Evolutionary conservation across 2,329 filamentous ascomycete genomes (phyloP).

Genomic region (Aspergillus latus): DNA sequence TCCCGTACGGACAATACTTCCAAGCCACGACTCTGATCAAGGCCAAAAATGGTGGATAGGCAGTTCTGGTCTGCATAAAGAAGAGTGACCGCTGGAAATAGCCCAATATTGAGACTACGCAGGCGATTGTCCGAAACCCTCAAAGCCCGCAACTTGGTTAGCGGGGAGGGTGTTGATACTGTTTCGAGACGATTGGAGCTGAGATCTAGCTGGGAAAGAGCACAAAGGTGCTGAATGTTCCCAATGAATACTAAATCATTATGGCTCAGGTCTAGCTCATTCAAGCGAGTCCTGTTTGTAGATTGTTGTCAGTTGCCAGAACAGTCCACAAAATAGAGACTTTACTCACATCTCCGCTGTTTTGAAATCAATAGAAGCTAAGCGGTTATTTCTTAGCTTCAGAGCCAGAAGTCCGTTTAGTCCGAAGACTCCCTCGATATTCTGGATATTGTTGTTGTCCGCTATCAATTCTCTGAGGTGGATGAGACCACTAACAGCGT

Average conservation of each 20-base stretch:
- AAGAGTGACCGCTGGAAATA: conserved; percentile 66
- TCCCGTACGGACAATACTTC: conserved; percentile 81
- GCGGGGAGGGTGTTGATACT: conserved; percentile 46
- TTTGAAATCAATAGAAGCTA: conserved; percentile 71
- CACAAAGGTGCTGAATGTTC: conserved; percentile 65
- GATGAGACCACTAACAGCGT: conserved; percentile 73
- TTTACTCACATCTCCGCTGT: conserved; percentile 61
- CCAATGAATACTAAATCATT: conserved; percentile 67
- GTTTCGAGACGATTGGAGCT: conserved; percentile 58
- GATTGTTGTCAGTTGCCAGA: conserved; percentile 22
- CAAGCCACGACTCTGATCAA: conserved; percentile 67
- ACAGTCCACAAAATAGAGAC: background rate
- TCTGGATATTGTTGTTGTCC: conserved; percentile 78
- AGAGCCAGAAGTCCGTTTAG: conserved; percentile 81
- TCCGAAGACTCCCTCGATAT: conserved; percentile 72
- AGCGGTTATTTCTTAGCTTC: conserved; percentile 70
- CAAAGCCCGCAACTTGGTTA: conserved; percentile 59
- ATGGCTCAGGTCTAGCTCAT: conserved; percentile 71
- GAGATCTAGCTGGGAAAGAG: conserved; percentile 68
- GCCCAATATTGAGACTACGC: conserved; percentile 60
- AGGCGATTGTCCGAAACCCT: conserved; percentile 72
- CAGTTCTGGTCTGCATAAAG: conserved; percentile 75
- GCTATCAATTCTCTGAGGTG: conserved; percentile 81
- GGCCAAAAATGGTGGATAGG: conserved; percentile 63
- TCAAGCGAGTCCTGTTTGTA: conserved; percentile 59